Percentiles rank a stretch among this genome's conserved stretches.
Evolutionary conservation across 768 basidiomycete genomes (phyloP).

Genomic region (Udeniomyces megalosporus): DNA sequence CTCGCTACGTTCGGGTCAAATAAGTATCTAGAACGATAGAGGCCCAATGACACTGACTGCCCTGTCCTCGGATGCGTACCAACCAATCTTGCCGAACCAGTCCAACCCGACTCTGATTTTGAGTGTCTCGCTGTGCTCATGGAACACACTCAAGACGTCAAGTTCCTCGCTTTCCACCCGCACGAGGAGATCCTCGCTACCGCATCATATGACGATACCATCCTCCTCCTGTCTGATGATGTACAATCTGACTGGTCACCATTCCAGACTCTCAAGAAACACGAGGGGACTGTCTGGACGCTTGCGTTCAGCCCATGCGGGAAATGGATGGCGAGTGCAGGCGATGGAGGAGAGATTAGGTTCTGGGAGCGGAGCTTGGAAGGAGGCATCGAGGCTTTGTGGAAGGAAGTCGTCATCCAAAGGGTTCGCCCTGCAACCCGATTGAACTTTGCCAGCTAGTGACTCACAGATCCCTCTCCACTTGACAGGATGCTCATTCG

Average conservation of each 20-base stretch:
- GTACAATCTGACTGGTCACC: conserved; percentile 88
- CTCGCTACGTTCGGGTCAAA: too few species aligned
- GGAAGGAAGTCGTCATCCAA: background rate
- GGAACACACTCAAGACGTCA: conserved; percentile 95
- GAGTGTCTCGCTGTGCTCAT: conserved; percentile 89
- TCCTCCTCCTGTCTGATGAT: conserved; percentile 85
- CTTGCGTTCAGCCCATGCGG: conserved; percentile 63
- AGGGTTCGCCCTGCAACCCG: too few species aligned
- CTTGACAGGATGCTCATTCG: background rate
- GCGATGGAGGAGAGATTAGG: conserved; percentile 66
- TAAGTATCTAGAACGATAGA: too few species aligned
- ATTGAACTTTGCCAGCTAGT: too few species aligned
- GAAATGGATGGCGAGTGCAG: conserved; percentile 66
- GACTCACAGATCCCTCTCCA: too few species aligned
- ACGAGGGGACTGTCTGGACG: conserved; percentile 81
- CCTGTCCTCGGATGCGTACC: too few species aligned
- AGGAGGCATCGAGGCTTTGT: background rate
- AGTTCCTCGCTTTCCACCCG: conserved; percentile 88
- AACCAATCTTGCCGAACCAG: conserved; percentile 36
- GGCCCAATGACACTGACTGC: too few species aligned
- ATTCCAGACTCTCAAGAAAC: conserved; percentile 63
- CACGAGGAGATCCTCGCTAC: conserved; percentile 94
- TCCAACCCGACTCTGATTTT: conserved; percentile 79
- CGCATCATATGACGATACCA: conserved; percentile 89
- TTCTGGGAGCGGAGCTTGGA: conserved; percentile 54